Evolutionary conservation across 2,329 filamentous ascomycete genomes (phyloP).

Genomic region (Orbilia javanica): DNA sequence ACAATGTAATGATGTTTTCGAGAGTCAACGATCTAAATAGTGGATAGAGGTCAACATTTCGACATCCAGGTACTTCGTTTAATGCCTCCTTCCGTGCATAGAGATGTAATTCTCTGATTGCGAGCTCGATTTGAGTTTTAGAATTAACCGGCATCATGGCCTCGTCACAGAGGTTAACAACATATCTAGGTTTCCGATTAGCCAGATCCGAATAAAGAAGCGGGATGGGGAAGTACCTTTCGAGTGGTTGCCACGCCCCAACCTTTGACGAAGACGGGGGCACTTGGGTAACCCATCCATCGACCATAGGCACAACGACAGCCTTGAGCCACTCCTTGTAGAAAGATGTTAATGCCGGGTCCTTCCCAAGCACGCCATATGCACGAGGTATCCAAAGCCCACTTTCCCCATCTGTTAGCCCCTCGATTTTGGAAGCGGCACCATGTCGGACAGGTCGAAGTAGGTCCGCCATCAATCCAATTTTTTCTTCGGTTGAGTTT

Average conservation of each 20-base stretch:
- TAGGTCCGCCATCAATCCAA: slow-evolving; percentile 95
- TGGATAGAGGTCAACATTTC: slow-evolving; percentile 91
- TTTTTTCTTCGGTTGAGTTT: slow-evolving; percentile 95
- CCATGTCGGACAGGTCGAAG: slow-evolving; percentile 91
- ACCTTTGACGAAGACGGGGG: slow-evolving; percentile 89
- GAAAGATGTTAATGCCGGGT: slow-evolving; percentile 84
- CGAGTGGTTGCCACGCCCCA: slow-evolving; percentile 94
- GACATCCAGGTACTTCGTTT: slow-evolving; percentile 92
- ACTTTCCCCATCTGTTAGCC: slow-evolving; percentile 92
- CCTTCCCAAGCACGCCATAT: slow-evolving; percentile 90
- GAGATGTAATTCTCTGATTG: slow-evolving; percentile 86
- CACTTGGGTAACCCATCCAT: slow-evolving; percentile 83
- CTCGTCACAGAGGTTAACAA: slow-evolving; percentile 95
- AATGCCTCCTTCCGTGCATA: slow-evolving; percentile 92
- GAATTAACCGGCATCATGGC: slow-evolving; percentile 92
- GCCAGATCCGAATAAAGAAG: not conserved
- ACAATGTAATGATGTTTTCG: slow-evolving; percentile 89
- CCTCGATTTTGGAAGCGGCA: slow-evolving; percentile 96
- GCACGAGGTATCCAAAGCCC: slow-evolving; percentile 95
- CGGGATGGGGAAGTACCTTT: slow-evolving; percentile 69
- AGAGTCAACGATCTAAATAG: slow-evolving; percentile 90
- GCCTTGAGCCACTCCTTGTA: slow-evolving; percentile 99
- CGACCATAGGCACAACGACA: slow-evolving; percentile 93
- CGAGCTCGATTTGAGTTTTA: slow-evolving; percentile 93
- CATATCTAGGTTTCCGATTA: slow-evolving; percentile 70